Base-by-base conservation (phyloP, 176 grass and related monocot species). In the Oryza coarctata region DNA sequence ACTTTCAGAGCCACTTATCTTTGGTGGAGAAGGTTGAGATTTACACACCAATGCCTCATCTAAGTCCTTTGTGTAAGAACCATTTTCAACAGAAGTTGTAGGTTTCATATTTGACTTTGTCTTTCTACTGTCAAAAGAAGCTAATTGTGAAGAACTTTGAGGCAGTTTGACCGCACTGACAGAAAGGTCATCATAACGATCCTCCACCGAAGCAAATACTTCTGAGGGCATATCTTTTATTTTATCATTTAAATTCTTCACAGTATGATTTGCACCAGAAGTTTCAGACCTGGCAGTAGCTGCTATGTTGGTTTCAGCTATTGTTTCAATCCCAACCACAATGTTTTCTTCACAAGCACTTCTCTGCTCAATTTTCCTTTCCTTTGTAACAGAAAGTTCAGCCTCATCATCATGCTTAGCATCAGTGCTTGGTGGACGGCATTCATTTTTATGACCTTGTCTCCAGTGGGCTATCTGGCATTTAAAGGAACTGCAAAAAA, bases 381-480 rank as follows among this genome's bases (percentile, higher is more conserved):
- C 71, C 58, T 80, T 86, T 73, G 71, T 62, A 92, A 87, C 72
- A 69, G 60, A 80, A 74, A 74, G 7, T 70, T 86, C 50, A 73
- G 70, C 82, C 31, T 34, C 88, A 52, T 73, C 75, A 86, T 75
- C 62, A 3, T 68, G 68, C 38, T 20, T 83, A 41, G 73, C 57
- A 60, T 75, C 84, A 69, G 79, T 26, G 44, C 78, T 94, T 79
- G 87, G 61, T 83, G 93, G 92, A 68, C 12, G 91, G 75, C 97
- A 99, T 63, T 94, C 91, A 52, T 94, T 86, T 88, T 96, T 99
- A 78, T 99, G 97, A 81, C 97, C 97, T 86, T 94, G 91, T 83
- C 97, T 93, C 97, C 97, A 99, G 60, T 99, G 93, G 68, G 92
- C 80, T 71, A 96, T 99, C 67, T 99, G 97, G 66, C 97, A 99